A percentile compares a stretch with the other conserved stretches of the same genome.
Evolutionary conservation across 257 asterid species (phyloP).

Genomic region (Petunia secreta): DNA sequence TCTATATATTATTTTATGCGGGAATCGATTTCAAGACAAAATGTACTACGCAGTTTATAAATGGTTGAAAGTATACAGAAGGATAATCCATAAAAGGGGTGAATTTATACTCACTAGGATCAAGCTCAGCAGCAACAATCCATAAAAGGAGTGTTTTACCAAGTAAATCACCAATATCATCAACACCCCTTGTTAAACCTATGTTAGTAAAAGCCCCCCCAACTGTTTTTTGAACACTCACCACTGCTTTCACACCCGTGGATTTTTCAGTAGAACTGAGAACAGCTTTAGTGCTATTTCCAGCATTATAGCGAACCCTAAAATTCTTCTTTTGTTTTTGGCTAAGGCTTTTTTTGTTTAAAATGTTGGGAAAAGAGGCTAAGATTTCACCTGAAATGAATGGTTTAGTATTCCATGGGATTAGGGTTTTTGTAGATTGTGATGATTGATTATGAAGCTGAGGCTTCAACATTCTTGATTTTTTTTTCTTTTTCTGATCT

Average conservation of each 20-base stretch:
- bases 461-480: conserved; percentile 15
- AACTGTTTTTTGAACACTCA: conserved; percentile 48
- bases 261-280: conserved; percentile 28
- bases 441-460: not conserved
- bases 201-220: conserved; percentile 38
- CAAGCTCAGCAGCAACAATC: conserved; percentile 39
- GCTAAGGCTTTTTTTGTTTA: not conserved
- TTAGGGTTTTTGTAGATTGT: not conserved
- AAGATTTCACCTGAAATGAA: not conserved
- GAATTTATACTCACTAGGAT: conserved; percentile 37
- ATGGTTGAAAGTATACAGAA: too few relatives aligned
- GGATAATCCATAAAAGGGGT: not conserved
- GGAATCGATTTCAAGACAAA: too few relatives aligned
- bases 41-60: too few relatives aligned
- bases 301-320: not conserved
- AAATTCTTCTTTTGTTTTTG: not conserved
- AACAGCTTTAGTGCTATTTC: conserved; percentile 38
- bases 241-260: conserved; percentile 40
- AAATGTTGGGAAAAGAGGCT: not conserved
- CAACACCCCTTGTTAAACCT: conserved; percentile 16
- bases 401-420: conserved; percentile 3
- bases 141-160: conserved; percentile 31
- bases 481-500: not conserved
- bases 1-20: too few relatives aligned
- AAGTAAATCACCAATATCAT: conserved; percentile 32